These are phyloP conservation scores for Diaporthe ilicicola DNA, from an alignment of 2,329 filamentous ascomycete species.

Conservation along the genomic window DNA sequence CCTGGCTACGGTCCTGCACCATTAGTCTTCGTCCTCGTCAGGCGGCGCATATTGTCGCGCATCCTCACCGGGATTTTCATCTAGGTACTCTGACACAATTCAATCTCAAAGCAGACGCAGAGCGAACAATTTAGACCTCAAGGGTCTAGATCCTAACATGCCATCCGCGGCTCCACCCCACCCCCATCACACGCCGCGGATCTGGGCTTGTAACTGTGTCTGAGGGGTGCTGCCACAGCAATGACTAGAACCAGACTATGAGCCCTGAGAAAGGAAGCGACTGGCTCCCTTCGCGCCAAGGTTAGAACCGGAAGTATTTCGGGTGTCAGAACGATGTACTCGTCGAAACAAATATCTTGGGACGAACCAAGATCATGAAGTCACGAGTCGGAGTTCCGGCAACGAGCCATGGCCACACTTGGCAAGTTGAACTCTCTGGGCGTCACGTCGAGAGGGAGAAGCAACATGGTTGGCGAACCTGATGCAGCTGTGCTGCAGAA, in stretches of 20 bases:
- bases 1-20: not conserved
- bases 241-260: not conserved
- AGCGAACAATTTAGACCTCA: not conserved
- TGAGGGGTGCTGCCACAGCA: not conserved
- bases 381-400: conserved; percentile 3
- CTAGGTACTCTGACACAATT: not conserved
- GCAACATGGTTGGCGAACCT: not conserved
- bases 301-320: not conserved
- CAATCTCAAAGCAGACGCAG: not conserved
- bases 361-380: conserved; percentile 9
- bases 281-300: not conserved
- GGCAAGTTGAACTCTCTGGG: not conserved
- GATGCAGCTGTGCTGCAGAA: conserved; percentile 5
- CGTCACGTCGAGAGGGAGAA: not conserved
- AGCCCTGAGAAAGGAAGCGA: not conserved
- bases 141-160: not conserved
- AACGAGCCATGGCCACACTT: not conserved
- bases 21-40: not conserved
- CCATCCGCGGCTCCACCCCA: too few relatives aligned
- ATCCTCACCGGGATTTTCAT: not conserved
- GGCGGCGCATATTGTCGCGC: not conserved
- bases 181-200: not conserved
- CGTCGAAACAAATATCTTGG: conserved; percentile 9
- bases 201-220: not conserved
- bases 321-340: conserved; percentile 4